Base-by-base conservation (phyloP, 1,284 basidiomycete genomes). In the Moesziomyces antarcticus region DNA sequence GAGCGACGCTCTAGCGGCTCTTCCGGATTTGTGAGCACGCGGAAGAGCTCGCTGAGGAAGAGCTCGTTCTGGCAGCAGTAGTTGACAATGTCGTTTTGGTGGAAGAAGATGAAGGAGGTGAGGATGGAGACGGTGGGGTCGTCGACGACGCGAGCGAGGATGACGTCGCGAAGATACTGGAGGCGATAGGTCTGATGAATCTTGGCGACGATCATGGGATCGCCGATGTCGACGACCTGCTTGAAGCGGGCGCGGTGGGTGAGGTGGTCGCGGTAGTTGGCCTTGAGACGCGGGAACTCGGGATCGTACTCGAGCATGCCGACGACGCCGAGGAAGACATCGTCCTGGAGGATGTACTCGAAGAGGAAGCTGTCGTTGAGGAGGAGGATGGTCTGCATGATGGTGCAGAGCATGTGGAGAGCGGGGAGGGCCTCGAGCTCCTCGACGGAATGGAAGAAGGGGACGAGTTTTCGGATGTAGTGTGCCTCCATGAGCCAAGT, bases 291-390 rank as follows among this genome's bases (percentile, higher is more conserved):
- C 11, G 96, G 96, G 83, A 96, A 98, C 78, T 98, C 96, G 65
- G 96, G 95, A 81, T 97, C 96, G 85, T 99, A 99, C 88, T 99
- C 96, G 71, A 99, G 90, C 88, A 99, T 97, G 57, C 95, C 94
- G 27, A 96, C 89, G 33, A 97, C 93, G 56, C 93, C 93, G 74
- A 92, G 88, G 85, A 97, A 98, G 60, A 95, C 87, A 47, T 96
- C 92, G 80, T 99, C 96, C 66, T 93, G 91, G 41, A 99, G 88
- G 73, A 99, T 92, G 83, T 95, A 92, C 85, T 99, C 97, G 83
- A 96, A 94, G 80, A 99, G 89, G 52, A 88, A 89, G 83, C 94
- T 94, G 85, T 99, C 97, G 84, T 97, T 98, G 80, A 98, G 88
- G 87, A 93, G 90, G 64, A 99, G 86, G 80, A 99, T 96, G 13